A percentile compares a stretch with the other conserved stretches of the same genome.
Evolutionary conservation across 2,329 filamentous ascomycete species (phyloP).

Genomic region (Cadophora sp.): DNA sequence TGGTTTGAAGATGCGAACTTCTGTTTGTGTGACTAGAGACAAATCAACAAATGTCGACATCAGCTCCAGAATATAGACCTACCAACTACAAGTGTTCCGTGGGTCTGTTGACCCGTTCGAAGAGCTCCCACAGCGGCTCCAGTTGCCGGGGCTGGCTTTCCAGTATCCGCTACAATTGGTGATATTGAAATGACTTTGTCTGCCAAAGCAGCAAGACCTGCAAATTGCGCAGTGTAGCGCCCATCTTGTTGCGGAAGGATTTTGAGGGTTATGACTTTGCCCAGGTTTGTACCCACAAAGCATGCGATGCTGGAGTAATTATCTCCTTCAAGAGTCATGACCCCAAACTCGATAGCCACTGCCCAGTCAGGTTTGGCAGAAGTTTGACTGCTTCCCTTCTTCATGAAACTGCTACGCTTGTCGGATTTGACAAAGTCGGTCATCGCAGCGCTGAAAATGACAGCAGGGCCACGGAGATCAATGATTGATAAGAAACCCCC

Average conservation of each 20-base stretch:
- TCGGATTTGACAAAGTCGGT: constrained; percentile 78
- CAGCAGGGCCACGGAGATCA: constrained; percentile 83
- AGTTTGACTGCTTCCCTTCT: constrained; percentile 57
- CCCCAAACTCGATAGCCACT: constrained; percentile 85
- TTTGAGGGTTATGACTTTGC: constrained; percentile 89
- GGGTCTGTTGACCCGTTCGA: constrained; percentile 74
- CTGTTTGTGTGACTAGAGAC: constrained; percentile 62
- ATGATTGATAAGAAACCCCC: constrained; percentile 81
- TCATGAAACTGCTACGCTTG: constrained; percentile 76
- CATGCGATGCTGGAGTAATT: constrained; percentile 93
- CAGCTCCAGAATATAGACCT: constrained; percentile 41
- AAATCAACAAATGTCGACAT: constrained; percentile 26
- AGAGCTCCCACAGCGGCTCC: constrained; percentile 78
- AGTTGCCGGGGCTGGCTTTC: constrained; percentile 77
- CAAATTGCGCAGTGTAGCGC: constrained; percentile 75
- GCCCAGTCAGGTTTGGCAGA: constrained; percentile 71
- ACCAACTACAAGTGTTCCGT: constrained; percentile 82
- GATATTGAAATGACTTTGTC: constrained; percentile 77
- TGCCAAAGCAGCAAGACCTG: constrained; percentile 70
- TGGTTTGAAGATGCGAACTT: constrained; percentile 88
- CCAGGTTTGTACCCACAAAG: constrained; percentile 87
- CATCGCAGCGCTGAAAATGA: constrained; percentile 79
- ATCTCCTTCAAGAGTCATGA: constrained; percentile 92
- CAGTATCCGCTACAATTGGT: constrained; percentile 81
- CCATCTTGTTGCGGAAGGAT: constrained; percentile 75